Evolutionary conservation across 2,329 filamentous ascomycete species (phyloP).

Genomic region (Fusarium buxicola): DNA sequence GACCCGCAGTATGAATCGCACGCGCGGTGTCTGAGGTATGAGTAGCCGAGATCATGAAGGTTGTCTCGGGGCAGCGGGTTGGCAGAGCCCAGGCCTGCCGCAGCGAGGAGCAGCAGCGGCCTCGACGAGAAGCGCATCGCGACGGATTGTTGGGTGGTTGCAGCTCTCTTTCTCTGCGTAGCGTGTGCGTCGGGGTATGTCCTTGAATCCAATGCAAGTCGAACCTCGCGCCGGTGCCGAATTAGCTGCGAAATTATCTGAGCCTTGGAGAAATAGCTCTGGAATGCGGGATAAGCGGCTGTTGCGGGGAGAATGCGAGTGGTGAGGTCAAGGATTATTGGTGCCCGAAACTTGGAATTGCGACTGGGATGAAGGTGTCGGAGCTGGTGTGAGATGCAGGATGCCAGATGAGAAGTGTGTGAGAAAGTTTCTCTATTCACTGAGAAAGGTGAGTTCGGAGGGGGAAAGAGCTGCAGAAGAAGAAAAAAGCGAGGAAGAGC

Average conservation of each 20-base stretch:
- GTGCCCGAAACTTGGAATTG: slow-evolving; percentile 29
- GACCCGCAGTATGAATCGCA: slow-evolving; percentile 67
- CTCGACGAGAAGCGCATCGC: slow-evolving; percentile 44
- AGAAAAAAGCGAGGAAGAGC: slow-evolving; percentile 24
- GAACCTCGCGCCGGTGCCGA: slow-evolving; percentile 12
- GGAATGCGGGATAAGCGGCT: slow-evolving; percentile 33
- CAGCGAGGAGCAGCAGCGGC: slow-evolving; percentile 55
- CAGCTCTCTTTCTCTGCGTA: slow-evolving; percentile 17
- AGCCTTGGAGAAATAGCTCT: slow-evolving; percentile 29
- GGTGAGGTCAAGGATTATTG: slow-evolving; percentile 29
- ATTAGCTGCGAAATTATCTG: slow-evolving; percentile 30
- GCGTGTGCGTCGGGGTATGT: slow-evolving; percentile 14
- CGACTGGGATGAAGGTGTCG: slow-evolving; percentile 6
- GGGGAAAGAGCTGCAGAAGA: slow-evolving; percentile 7
- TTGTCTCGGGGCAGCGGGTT: slow-evolving; percentile 63
- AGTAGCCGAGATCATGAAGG: slow-evolving; percentile 61
- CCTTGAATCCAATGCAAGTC: slow-evolving; percentile 29
- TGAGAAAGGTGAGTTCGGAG: background rate
- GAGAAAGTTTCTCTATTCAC: slow-evolving; percentile 8
- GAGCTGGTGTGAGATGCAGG: slow-evolving; percentile 22
- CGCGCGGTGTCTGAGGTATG: slow-evolving; percentile 61
- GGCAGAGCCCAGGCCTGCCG: slow-evolving; percentile 52
- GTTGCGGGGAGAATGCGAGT: slow-evolving; percentile 27
- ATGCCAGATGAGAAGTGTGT: slow-evolving; percentile 10
- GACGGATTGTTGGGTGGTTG: slow-evolving; percentile 11